Conservation (phyloP, 2,329 filamentous ascomycete genomes). For the Cercospora berteroae region DNA sequence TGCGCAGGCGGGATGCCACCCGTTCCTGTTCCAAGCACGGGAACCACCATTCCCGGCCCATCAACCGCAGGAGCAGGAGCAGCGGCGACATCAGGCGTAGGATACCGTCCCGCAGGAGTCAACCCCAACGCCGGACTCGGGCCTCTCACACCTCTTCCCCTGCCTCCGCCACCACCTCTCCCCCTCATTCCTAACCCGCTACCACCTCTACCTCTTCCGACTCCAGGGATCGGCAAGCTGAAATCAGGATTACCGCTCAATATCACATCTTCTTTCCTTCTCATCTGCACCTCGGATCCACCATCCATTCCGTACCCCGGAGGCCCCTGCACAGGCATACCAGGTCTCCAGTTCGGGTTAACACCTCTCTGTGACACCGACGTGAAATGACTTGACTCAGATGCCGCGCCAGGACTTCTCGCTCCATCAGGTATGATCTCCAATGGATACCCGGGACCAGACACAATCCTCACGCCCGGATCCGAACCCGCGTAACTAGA, state of each 20-base stretch:
- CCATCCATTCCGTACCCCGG: conserved; percentile 17
- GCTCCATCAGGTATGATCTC: conserved; percentile 64
- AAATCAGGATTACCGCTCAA: conserved; percentile 85
- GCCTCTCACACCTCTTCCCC: neutral
- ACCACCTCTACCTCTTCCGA: conserved; percentile 21
- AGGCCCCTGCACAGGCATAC: conserved; percentile 42
- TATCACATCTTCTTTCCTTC: conserved; percentile 65
- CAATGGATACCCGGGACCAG: conserved; percentile 32
- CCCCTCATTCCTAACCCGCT: conserved; percentile 36
- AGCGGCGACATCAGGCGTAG: conserved; percentile 24
- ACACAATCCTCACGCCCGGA: conserved; percentile 24
- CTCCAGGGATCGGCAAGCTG: conserved; percentile 57
- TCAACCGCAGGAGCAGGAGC: neutral
- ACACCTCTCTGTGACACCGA: conserved; percentile 84
- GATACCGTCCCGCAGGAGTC: conserved; percentile 36
- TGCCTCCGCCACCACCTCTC: conserved; percentile 25
- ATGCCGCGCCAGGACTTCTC: conserved; percentile 62
- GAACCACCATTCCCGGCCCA: neutral
- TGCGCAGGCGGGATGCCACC: neutral
- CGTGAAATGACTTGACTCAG: conserved; percentile 82
- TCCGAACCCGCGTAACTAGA: conserved; percentile 47
- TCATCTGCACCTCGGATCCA: conserved; percentile 25
- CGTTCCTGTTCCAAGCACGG: neutral
- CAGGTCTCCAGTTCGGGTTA: conserved; percentile 81
- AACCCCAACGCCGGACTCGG: conserved; percentile 24